phyloP scores from a whole-genome alignment of 352 stramenopile species.

The Phytophthora ohioensis region DNA sequence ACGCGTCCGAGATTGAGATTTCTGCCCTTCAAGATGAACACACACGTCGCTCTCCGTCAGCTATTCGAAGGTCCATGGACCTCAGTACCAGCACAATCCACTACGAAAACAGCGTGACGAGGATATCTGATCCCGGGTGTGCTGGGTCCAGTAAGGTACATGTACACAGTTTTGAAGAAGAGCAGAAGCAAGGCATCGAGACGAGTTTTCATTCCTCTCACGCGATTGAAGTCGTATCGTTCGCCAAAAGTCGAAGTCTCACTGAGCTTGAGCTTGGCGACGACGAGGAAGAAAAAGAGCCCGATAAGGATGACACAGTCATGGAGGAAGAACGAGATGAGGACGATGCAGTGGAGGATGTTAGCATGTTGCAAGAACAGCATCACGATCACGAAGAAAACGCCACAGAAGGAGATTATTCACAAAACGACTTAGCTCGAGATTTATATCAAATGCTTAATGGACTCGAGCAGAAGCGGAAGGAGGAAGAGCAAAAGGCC shows the following conservation, averaged over 20 bases:
- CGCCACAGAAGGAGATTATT: background rate
- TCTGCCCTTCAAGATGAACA: slow-evolving; percentile 37
- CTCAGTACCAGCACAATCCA: slow-evolving; percentile 39
- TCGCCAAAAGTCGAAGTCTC: slow-evolving; percentile 18
- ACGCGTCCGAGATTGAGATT: slow-evolving; percentile 50
- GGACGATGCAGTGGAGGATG: slow-evolving; percentile 1
- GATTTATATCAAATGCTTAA: slow-evolving; percentile 74
- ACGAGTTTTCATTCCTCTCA: slow-evolving; percentile 1
- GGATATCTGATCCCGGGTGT: slow-evolving; percentile 10
- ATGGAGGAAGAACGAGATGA: slow-evolving; percentile 3
- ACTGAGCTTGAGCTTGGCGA: slow-evolving; percentile 27
- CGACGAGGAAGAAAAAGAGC: slow-evolving; percentile 50
- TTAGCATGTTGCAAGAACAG: slow-evolving; percentile 10
- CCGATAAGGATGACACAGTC: slow-evolving; percentile 22
- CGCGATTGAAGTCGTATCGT: slow-evolving; percentile 1
- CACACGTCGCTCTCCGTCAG: slow-evolving; percentile 12
- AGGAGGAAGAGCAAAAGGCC: slow-evolving; percentile 74
- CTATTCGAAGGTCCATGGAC: slow-evolving; percentile 21
- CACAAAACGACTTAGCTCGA: slow-evolving; percentile 47
- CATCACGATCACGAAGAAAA: slow-evolving; percentile 15
- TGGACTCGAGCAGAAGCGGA: slow-evolving; percentile 61
- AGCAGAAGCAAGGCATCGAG: slow-evolving; percentile 14
- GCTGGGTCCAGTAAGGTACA: background rate
- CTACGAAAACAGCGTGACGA: slow-evolving; percentile 24
- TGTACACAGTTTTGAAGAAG: slow-evolving; percentile 14